Evolutionary conservation across 768 basidiomycete species (phyloP).

Genomic region (Lyophyllum atratum): DNA sequence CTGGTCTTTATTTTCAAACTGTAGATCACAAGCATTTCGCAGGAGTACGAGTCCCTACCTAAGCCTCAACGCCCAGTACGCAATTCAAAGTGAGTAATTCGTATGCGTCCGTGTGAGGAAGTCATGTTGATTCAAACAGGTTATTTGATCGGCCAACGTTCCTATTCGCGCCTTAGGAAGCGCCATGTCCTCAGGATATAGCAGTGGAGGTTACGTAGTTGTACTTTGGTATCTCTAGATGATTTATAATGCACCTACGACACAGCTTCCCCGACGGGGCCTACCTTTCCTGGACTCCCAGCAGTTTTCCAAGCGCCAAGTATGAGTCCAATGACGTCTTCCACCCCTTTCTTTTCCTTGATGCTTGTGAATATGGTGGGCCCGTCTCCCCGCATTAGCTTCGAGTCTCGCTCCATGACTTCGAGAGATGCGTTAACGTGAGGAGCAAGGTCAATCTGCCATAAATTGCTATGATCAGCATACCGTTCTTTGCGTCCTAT

Average conservation of each 20-base stretch:
- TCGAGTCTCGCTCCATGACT: slow-evolving; percentile 94
- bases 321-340: slow-evolving; percentile 80
- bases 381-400: slow-evolving; percentile 90
- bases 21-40: background rate
- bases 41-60: no score
- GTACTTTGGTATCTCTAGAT: background rate
- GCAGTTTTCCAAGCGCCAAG: slow-evolving; percentile 87
- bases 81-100: no score
- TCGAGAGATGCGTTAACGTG: slow-evolving; percentile 91
- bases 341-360: slow-evolving; percentile 74
- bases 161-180: no score
- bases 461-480: background rate
- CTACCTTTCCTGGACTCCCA: slow-evolving; percentile 68
- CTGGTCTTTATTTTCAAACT: background rate
- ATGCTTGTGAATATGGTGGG: slow-evolving; percentile 92
- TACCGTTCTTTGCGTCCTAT: background rate
- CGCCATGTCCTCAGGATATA: no score
- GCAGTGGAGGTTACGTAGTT: no score
- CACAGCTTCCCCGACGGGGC: slow-evolving; percentile 43
- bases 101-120: no score
- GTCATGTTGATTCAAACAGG: no score
- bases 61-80: no score
- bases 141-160: no score
- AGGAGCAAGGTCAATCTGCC: slow-evolving; percentile 88
- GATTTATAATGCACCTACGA: background rate